Conservation (phyloP, 805 yeast genomes). For the Monosporozyma siamensis region DNA sequence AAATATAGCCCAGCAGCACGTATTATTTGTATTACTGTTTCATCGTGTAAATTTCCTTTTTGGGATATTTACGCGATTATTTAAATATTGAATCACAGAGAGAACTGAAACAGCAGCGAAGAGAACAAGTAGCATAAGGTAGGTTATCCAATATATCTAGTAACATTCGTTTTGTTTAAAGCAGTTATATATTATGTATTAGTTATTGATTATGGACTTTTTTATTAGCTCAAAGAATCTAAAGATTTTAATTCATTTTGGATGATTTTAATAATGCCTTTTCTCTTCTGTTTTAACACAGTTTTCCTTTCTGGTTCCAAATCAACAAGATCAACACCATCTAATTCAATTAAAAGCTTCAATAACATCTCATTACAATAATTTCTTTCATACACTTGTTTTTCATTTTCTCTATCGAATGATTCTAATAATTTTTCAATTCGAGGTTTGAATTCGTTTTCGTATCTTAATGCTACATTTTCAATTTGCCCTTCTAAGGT, state of each 20-base stretch:
- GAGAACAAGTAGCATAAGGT: no score
- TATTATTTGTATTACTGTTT: background rate
- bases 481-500: conserved; percentile 22
- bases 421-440: conserved; percentile 14
- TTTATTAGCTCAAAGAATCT: conserved; percentile 30
- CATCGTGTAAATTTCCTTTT: conserved; percentile 5
- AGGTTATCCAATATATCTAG: background rate
- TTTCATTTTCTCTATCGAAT: conserved; percentile 19
- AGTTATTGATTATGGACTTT: no score
- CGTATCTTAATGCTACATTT: conserved; percentile 18
- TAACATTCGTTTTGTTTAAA: background rate
- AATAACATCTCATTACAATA: conserved; percentile 60
- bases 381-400: conserved; percentile 38
- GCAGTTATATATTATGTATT: background rate
- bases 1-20: no score
- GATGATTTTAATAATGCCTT: conserved; percentile 47
- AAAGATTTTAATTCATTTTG: conserved; percentile 50
- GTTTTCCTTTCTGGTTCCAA: conserved; percentile 36
- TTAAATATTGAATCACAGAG: background rate
- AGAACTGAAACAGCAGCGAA: conserved; percentile 1
- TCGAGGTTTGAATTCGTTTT: conserved; percentile 20
- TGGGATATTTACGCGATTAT: conserved; percentile 5
- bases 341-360: conserved; percentile 57
- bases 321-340: conserved; percentile 42
- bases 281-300: conserved; percentile 47